phyloP scores from a whole-genome alignment of 495 filamentous ascomycete species.

The Clavariopsis aquatica region DNA sequence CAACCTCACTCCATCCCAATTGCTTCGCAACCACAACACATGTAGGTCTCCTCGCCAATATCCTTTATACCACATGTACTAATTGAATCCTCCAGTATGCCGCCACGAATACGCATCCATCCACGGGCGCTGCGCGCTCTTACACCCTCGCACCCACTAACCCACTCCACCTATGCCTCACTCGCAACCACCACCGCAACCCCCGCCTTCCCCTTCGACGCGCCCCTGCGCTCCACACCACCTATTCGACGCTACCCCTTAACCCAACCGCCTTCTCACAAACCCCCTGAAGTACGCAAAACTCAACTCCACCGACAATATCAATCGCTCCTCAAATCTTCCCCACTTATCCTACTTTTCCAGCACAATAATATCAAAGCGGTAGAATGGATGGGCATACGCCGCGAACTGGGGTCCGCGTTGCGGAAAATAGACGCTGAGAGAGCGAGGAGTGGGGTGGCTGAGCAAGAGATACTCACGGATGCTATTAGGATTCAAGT shows the following conservation, averaged over 20 bases:
- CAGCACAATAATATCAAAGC: slow-evolving; percentile 95
- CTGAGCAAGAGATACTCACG: slow-evolving; percentile 46
- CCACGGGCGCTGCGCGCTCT: slow-evolving; percentile 25
- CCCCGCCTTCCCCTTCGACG: slow-evolving; percentile 53
- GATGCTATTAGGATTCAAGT: slow-evolving; percentile 72
- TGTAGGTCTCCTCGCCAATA: slow-evolving; percentile 20
- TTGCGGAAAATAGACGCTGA: slow-evolving; percentile 65
- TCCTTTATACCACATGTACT: not conserved
- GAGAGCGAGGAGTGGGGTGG: slow-evolving; percentile 46
- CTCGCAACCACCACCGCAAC: slow-evolving; percentile 52
- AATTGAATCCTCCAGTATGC: slow-evolving; percentile 45
- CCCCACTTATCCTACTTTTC: slow-evolving; percentile 86
- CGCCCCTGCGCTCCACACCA: slow-evolving; percentile 56
- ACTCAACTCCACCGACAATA: slow-evolving; percentile 93
- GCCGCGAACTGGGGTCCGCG: slow-evolving; percentile 74
- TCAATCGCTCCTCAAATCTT: slow-evolving; percentile 86
- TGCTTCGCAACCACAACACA: slow-evolving; percentile 9
- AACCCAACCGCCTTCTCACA: slow-evolving; percentile 85
- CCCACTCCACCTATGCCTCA: slow-evolving; percentile 53
- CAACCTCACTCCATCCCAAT: slow-evolving; percentile 17
- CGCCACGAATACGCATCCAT: slow-evolving; percentile 48
- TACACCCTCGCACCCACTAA: slow-evolving; percentile 24
- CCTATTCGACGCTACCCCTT: slow-evolving; percentile 61
- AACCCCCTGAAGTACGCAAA: slow-evolving; percentile 82
- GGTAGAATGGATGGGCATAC: slow-evolving; percentile 80